phyloP scores from a whole-genome alignment of 768 basidiomycete species.

The Neoboletus brunneissimus region DNA sequence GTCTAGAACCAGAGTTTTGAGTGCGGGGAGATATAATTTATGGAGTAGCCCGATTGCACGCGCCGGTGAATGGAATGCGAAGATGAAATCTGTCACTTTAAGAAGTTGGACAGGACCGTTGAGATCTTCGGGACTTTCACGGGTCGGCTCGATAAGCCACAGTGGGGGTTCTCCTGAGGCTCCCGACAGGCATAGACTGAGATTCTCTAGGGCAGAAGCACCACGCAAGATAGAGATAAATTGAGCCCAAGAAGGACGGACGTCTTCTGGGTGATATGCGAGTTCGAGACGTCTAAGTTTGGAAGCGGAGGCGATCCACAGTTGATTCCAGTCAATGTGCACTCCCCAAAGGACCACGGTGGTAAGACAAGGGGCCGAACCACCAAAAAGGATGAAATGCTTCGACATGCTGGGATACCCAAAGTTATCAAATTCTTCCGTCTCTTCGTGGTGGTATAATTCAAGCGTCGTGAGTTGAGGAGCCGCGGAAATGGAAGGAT shows the following conservation, averaged over 20 bases:
- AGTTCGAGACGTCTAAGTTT: conserved; percentile 52
- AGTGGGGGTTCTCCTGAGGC: conserved; percentile 43
- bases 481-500: conserved; percentile 40
- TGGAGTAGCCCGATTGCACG: conserved; percentile 31
- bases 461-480: conserved; percentile 52
- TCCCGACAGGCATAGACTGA: conserved; percentile 57
- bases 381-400: conserved; percentile 51
- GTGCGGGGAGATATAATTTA: conserved; percentile 34
- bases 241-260: conserved; percentile 55
- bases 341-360: conserved; percentile 61
- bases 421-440: conserved; percentile 31
- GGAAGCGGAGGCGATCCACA: conserved; percentile 27
- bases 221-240: conserved; percentile 50
- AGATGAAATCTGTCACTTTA: conserved; percentile 32
- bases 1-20: conserved; percentile 46
- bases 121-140: conserved; percentile 23
- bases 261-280: conserved; percentile 59
- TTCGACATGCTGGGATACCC: conserved; percentile 26
- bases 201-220: conserved; percentile 51
- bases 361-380: conserved; percentile 49
- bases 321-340: conserved; percentile 62
- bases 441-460: conserved; percentile 56
- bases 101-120: conserved; percentile 30
- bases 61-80: conserved; percentile 54
- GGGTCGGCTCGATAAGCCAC: conserved; percentile 30